Evolutionary conservation across 768 basidiomycete genomes (phyloP).

Genomic region (Filobasidium floriforme): DNA sequence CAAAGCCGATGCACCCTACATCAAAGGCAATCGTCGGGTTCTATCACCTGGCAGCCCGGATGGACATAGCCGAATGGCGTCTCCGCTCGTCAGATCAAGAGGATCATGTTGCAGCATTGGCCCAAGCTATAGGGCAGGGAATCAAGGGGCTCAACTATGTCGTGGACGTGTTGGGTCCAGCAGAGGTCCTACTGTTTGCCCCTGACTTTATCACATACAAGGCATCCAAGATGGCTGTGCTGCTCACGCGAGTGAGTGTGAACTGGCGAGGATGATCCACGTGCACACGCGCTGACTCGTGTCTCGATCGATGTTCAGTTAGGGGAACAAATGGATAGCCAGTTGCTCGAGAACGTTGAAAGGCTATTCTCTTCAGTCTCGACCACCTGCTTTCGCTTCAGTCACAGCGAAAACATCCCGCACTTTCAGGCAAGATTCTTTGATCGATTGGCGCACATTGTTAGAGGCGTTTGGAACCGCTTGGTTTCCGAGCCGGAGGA

Average conservation of each 20-base stretch:
- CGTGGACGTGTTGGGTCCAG: conserved; percentile 18
- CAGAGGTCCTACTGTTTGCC: conserved; percentile 17
- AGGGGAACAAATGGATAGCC: too few relatives aligned
- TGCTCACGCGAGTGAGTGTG: conserved; percentile 17
- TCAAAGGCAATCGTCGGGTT: conserved; percentile 22
- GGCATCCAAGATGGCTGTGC: conserved; percentile 14
- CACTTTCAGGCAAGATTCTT: too few relatives aligned
- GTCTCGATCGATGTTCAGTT: too few relatives aligned
- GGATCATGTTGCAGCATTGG: not conserved
- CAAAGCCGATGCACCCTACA: conserved; percentile 17
- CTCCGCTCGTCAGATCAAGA: not conserved
- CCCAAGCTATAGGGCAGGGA: conserved; percentile 9
- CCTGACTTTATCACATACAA: conserved; percentile 20
- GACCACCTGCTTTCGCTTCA: too few relatives aligned
- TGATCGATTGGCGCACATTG: too few relatives aligned
- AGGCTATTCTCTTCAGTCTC: too few relatives aligned
- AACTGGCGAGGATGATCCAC: too few relatives aligned
- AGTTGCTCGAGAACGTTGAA: too few relatives aligned
- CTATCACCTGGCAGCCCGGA: conserved; percentile 13
- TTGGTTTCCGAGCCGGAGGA: too few relatives aligned
- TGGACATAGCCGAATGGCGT: conserved; percentile 24
- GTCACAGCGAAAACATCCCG: too few relatives aligned
- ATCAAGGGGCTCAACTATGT: conserved; percentile 21
- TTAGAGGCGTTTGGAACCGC: too few relatives aligned
- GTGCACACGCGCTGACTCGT: too few relatives aligned